These are phyloP conservation scores for Ceratocystis lukuohia DNA, from an alignment of 2,329 filamentous ascomycete species.

Conservation along the genomic window DNA sequence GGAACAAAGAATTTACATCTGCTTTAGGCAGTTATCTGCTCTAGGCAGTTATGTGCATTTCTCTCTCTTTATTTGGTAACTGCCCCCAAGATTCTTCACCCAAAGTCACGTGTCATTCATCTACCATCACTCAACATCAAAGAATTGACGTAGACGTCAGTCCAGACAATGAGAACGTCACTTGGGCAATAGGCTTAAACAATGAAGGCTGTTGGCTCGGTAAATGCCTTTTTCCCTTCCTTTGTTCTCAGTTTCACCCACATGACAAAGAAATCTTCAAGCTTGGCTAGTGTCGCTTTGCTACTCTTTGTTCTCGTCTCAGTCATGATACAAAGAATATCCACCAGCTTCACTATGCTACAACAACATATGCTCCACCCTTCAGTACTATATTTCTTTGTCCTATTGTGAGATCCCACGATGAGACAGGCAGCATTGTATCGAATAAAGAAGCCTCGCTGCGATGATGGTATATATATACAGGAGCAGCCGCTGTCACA, in stretches of 20 bases:
- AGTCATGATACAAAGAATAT: neutral
- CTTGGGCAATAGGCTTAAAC: too few relatives aligned
- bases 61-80: neutral
- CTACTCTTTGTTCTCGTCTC: slow-evolving; percentile 1
- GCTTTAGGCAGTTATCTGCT: neutral
- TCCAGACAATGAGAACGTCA: neutral
- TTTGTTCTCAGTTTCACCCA: neutral
- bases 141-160: neutral
- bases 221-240: neutral
- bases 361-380: neutral
- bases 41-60: neutral
- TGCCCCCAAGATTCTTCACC: neutral
- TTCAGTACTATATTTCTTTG: neutral
- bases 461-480: neutral
- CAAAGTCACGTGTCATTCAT: neutral
- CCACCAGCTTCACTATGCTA: neutral
- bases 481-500: neutral
- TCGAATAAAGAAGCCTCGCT: neutral
- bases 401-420: neutral
- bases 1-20: neutral
- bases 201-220: too few relatives aligned
- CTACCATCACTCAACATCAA: neutral
- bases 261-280: neutral
- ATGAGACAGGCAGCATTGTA: neutral
- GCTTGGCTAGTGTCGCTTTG: neutral